phyloP scores from a whole-genome alignment of 2,329 filamentous ascomycete species.

The Parastagonospora avenae region DNA sequence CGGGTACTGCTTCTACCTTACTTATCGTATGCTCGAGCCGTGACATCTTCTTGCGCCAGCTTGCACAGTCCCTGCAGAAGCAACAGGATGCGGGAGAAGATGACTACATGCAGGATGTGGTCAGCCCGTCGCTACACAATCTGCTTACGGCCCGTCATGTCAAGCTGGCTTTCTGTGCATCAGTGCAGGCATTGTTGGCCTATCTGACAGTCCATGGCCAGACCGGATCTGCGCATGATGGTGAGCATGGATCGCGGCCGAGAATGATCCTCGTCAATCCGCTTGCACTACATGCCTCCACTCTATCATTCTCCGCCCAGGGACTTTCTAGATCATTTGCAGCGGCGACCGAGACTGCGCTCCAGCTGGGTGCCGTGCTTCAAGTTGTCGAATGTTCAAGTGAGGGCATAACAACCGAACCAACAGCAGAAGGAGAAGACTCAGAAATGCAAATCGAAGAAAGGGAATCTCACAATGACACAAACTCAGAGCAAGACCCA shows the following conservation, averaged over 20 bases:
- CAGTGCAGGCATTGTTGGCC: conserved; percentile 76
- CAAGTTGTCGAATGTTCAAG: conserved; percentile 49
- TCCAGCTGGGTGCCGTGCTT: conserved; percentile 41
- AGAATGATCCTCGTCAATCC: conserved; percentile 69
- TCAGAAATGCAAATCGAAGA: conserved; percentile 28
- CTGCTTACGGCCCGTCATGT: conserved; percentile 72
- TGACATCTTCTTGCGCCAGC: conserved; percentile 66
- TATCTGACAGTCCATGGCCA: conserved; percentile 63
- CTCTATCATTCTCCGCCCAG: conserved; percentile 77
- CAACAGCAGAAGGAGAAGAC: conserved; percentile 62
- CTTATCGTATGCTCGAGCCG: conserved; percentile 73
- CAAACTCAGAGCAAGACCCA: conserved; percentile 29
- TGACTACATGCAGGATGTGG: conserved; percentile 47
- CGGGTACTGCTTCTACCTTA: conserved; percentile 62
- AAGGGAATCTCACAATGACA: conserved; percentile 5
- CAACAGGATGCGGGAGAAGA: conserved; percentile 8
- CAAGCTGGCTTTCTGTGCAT: conserved; percentile 73
- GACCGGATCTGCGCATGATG: conserved; percentile 9
- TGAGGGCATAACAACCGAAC: conserved; percentile 39
- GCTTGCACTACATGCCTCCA: conserved; percentile 67
- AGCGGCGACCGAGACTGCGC: conserved; percentile 65
- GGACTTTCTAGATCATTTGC: conserved; percentile 69
- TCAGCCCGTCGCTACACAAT: conserved; percentile 70
- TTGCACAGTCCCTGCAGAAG: conserved; percentile 57
- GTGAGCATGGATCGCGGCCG: conserved; percentile 10